Evolutionary conservation across 2,329 filamentous ascomycete genomes (phyloP), one percentile per base, ranked within the genome.

Genomic region (Arthrobotrys sinensis): DNA sequence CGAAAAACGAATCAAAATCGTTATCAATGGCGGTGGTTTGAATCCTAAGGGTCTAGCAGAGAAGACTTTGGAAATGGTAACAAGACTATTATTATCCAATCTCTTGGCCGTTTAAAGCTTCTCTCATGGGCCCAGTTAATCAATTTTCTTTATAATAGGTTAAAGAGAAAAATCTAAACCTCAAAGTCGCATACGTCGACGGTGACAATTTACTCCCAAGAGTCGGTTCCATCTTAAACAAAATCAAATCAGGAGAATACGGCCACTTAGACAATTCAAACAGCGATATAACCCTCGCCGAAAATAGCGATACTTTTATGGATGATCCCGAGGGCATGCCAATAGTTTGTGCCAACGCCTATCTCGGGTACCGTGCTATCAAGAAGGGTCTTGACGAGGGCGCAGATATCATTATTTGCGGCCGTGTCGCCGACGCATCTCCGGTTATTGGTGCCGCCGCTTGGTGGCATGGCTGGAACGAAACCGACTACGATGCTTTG

Each of bases 11-110:
- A 89, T 89, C 83, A 88, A 88, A 76, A 84, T 90, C 11, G 84
- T 89, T 40, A 84, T 89, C 69, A 89, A 90, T 80, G 88, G 88
- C 1, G 89, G 89, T 0, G 87, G 86, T 1, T 84, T 88, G 14
- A 88, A 90, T 71, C 89, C 89, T 0, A 84, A 85, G 71, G 87
- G 86, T 0, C 80, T 90, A 14, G 87, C 88, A 1, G 80, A 86
- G 63, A 85, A 86, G 70, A 84, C 86, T 0, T 82, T 84, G 3
- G 81, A 84, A 16, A 78, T 88, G 76, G 84, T 85, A 43, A 5
- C 4, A 79, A 79, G n/a, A n/a, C n/a, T n/a, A n/a, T n/a, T n/a
- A n/a, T n/a, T n/a, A n/a, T n/a, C n/a, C n/a, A n/a, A n/a, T n/a
- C n/a, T n/a, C n/a, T n/a, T n/a, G n/a, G n/a, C n/a, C n/a, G n/a